These are phyloP conservation scores for Buddleja alternifolia DNA, from an alignment of 257 asterid species.

Conservation along the genomic window DNA sequence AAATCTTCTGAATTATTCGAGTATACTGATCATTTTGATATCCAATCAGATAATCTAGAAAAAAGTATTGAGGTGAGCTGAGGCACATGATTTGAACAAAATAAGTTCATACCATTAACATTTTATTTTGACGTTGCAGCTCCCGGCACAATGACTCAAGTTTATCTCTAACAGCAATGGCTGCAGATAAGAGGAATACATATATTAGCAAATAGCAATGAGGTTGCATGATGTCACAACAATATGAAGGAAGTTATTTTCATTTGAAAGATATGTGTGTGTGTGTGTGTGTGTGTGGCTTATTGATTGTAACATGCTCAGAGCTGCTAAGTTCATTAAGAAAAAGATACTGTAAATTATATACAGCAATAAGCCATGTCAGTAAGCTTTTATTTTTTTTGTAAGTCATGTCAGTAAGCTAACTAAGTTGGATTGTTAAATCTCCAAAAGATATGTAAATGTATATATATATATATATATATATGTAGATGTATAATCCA, in stretches of 20 bases:
- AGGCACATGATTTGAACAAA: constrained; percentile 23
- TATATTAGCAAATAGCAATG: constrained; percentile 26
- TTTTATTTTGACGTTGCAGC: constrained; percentile 95
- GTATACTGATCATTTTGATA: constrained; percentile 18
- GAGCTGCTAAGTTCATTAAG: constrained; percentile 3
- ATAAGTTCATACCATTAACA: constrained; percentile 66
- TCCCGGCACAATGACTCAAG: constrained; percentile 98
- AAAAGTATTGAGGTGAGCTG: constrained; percentile 23
- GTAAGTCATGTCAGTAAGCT: no score
- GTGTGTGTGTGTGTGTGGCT: neutral
- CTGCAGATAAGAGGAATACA: constrained; percentile 56
- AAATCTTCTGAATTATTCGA: neutral
- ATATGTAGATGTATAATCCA: no score
- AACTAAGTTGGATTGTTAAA: no score
- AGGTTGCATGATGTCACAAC: neutral
- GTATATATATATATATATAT: no score
- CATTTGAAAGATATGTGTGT: neutral
- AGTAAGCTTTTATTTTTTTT: no score
- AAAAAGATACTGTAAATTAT: neutral
- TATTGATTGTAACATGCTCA: constrained; percentile 21
- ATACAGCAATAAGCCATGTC: constrained; percentile 10
- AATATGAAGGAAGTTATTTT: constrained; percentile 10
- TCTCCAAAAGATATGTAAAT: no score
- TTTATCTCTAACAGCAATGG: constrained; percentile 86
- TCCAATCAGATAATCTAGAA: constrained; percentile 20